These are phyloP conservation scores for Colletotrichum magnum DNA, from an alignment of 2,329 filamentous ascomycete genomes.

Conservation along the genomic window DNA sequence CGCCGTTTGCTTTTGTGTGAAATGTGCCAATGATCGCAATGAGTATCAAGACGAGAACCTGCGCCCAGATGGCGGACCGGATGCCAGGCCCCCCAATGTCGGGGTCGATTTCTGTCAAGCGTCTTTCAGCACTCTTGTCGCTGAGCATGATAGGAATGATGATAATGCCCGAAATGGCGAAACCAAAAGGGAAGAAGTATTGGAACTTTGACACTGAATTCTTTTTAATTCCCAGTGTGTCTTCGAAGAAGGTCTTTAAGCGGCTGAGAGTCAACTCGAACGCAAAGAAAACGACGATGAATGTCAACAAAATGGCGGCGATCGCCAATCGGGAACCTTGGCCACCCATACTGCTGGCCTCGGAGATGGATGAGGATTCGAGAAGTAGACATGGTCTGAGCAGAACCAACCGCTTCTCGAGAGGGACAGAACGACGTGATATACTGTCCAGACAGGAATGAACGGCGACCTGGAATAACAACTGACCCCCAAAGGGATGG, in stretches of 20 bases:
- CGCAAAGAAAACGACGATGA: neutral
- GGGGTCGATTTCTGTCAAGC: neutral
- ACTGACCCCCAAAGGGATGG: neutral
- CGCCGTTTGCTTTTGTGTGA: neutral
- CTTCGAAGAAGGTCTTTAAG: neutral
- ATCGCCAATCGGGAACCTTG: constrained; percentile 1
- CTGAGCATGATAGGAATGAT: neutral
- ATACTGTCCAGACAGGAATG: neutral
- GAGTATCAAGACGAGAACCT: constrained; percentile 3
- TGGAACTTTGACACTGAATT: neutral
- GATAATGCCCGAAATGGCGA: neutral
- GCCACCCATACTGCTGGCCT: too few species aligned
- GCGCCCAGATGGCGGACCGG: constrained; percentile 6
- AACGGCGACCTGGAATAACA: neutral
- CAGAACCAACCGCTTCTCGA: neutral
- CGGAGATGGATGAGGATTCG: neutral
- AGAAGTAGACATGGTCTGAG: neutral
- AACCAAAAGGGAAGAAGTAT: neutral
- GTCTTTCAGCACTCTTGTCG: neutral
- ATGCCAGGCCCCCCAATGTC: constrained; percentile 1
- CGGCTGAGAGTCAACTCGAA: neutral
- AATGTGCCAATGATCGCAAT: constrained; percentile 19
- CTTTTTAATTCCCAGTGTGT: neutral
- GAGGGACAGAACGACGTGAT: neutral
- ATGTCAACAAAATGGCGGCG: neutral